A percentile compares a stretch with the other conserved stretches of the same genome.
These are phyloP conservation scores for Blastobotrys malaysiensis DNA, from an alignment of 1,139 yeast genomes.

Conservation along the genomic window DNA sequence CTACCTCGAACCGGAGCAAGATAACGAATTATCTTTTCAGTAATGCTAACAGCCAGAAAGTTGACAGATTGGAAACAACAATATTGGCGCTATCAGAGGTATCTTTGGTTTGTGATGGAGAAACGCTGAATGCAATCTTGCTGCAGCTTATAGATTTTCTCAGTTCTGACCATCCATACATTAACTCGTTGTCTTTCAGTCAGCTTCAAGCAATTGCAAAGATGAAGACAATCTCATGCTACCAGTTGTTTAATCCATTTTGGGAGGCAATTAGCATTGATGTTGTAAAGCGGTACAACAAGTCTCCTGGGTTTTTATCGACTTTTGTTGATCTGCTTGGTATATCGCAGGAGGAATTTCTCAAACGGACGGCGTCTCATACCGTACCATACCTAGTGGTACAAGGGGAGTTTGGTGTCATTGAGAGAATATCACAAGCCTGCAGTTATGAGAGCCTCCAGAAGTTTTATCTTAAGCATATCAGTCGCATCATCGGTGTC, in stretches of 20 bases:
- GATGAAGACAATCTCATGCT: conserved; percentile 34
- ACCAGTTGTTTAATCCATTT: conserved; percentile 69
- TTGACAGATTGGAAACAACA: conserved; percentile 44
- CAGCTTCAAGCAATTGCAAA: conserved; percentile 46
- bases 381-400: conserved; percentile 74
- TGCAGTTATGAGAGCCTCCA: conserved; percentile 16
- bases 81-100: conserved; percentile 57
- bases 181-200: conserved; percentile 58
- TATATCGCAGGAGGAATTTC: conserved; percentile 54
- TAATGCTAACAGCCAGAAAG: not conserved
- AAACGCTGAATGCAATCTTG: conserved; percentile 54
- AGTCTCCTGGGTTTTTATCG: conserved; percentile 50
- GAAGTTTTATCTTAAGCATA: conserved; percentile 31
- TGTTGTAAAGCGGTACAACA: conserved; percentile 48
- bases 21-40: conserved; percentile 18
- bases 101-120: conserved; percentile 55
- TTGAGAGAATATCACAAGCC: conserved; percentile 51
- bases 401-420: conserved; percentile 55
- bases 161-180: conserved; percentile 56
- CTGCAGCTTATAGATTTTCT: conserved; percentile 55
- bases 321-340: conserved; percentile 62
- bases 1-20: conserved; percentile 12
- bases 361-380: conserved; percentile 63
- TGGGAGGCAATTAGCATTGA: conserved; percentile 68
- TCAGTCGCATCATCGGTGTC: conserved; percentile 43